phyloP scores from a whole-genome alignment of 768 basidiomycete species.

The Butyriboletus loyo region DNA sequence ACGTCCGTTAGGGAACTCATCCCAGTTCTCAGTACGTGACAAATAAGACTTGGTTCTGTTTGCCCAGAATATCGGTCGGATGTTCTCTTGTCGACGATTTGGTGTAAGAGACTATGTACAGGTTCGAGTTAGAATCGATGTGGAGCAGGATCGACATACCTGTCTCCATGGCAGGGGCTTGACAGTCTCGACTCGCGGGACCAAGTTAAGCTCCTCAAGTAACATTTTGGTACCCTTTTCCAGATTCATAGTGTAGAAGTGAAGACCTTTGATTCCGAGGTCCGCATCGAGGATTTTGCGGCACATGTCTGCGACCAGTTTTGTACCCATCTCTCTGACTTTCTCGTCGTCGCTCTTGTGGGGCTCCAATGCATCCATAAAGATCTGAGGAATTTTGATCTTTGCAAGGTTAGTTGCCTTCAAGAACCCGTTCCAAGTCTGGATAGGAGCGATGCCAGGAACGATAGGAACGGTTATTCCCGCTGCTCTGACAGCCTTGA shows the following conservation, averaged over 20 bases:
- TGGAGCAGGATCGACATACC: conserved; percentile 40
- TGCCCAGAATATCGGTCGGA: conserved; percentile 99
- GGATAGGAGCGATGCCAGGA: conserved; percentile 92
- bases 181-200: conserved; percentile 84
- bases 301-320: conserved; percentile 93
- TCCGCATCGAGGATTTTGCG: conserved; percentile 74
- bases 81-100: conserved; percentile 84
- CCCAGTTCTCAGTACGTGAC: conserved; percentile 97
- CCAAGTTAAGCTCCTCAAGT: conserved; percentile 85
- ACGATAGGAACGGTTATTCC: conserved; percentile 90
- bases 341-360: conserved; percentile 91
- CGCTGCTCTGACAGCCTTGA: conserved; percentile 72
- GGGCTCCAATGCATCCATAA: conserved; percentile 77
- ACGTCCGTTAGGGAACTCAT: conserved; percentile 98
- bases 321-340: conserved; percentile 90
- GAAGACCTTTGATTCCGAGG: conserved; percentile 83
- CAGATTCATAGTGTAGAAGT: conserved; percentile 98
- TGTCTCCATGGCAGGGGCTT: conserved; percentile 98
- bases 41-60: conserved; percentile 94
- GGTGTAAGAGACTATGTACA: conserved; percentile 79
- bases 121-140: conserved; percentile 3
- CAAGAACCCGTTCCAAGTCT: conserved; percentile 94
- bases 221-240: conserved; percentile 96
- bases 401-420: conserved; percentile 78
- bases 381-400: conserved; percentile 71